Base-by-base conservation (phyloP, 768 basidiomycete species). In the Inosperma sp. region DNA sequence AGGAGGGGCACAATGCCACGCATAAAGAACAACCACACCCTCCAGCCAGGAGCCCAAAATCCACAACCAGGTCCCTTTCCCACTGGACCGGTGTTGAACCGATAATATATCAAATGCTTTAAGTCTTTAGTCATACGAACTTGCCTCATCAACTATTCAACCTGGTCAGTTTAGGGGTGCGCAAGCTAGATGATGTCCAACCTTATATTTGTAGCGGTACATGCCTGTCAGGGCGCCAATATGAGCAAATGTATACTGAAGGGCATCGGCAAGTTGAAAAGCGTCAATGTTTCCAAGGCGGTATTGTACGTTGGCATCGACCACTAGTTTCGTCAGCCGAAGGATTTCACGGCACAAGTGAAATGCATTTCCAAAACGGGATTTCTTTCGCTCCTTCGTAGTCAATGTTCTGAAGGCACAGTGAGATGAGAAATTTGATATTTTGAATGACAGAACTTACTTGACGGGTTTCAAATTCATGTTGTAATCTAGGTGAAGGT, bases 141-240 rank as follows among this genome's bases (percentile, higher is more conserved):
- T 83, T 99, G 96, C 64, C 92, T 81, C 96, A 99, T 99, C 54
- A 99, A 78, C 91, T 88, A 59, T 29, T 52, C 31, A 51, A 36
- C 7, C 21, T 21, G 27, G 19, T 45, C 33, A 51, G 44, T n/a
- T 4, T 27, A 26, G 5, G 21, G 25, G 34, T 22, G 40, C n/a
- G 1, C 17, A 16, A 5, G 3, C 2, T 33, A 47, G 3, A 17
- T 16, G 17, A 17, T 10, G 41, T 19, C 76, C 8, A 53, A 86
- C 86, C 82, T 98, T 98, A 77, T 99, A 99, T 76, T 98, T 97
- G 77, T 97, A 98, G 23, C 95, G 85, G 72, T 99, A 99, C 96
- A 99, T 99, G 60, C 96, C 96, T 4, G 96, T 99, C 58, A 99
- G 73, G 22, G 96, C 95, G 63, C 96, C 96, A 51, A 99, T 92